These are phyloP conservation scores for Chlamydomonas asymmetrica DNA, from an alignment of 139 green algal genomes.

Conservation along the genomic window DNA sequence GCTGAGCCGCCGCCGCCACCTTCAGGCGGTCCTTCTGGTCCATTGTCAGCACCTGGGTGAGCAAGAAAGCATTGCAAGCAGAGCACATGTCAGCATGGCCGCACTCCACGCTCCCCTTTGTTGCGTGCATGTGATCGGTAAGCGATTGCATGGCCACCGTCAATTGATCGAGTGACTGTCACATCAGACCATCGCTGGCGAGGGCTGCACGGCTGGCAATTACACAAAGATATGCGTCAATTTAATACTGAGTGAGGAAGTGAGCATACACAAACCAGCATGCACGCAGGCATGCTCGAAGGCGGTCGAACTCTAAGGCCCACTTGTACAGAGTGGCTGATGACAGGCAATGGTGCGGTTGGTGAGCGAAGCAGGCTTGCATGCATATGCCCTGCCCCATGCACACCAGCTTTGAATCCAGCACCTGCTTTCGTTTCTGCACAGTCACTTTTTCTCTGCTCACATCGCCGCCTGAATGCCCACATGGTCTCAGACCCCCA, in stretches of 20 bases:
- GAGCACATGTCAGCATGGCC: no score
- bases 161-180: background rate
- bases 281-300: no score
- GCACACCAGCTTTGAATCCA: no score
- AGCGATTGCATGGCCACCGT: background rate
- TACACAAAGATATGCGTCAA: background rate
- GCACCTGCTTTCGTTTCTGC: background rate
- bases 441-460: background rate
- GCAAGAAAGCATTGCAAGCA: background rate
- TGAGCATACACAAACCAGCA: no score
- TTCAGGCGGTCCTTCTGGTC: constrained; percentile 60
- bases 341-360: no score
- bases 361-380: no score
- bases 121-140: background rate
- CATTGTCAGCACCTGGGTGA: constrained; percentile 74
- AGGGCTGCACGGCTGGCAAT: no score
- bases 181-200: no score
- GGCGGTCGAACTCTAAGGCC: no score
- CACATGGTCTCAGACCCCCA: background rate
- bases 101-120: no score
- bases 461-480: background rate
- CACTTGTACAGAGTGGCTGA: no score
- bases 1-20: constrained; percentile 71
- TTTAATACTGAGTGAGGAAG: background rate
- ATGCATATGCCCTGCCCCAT: no score